Base-by-base conservation (phyloP, 768 basidiomycete species). In the Tulasnella sp. region DNA sequence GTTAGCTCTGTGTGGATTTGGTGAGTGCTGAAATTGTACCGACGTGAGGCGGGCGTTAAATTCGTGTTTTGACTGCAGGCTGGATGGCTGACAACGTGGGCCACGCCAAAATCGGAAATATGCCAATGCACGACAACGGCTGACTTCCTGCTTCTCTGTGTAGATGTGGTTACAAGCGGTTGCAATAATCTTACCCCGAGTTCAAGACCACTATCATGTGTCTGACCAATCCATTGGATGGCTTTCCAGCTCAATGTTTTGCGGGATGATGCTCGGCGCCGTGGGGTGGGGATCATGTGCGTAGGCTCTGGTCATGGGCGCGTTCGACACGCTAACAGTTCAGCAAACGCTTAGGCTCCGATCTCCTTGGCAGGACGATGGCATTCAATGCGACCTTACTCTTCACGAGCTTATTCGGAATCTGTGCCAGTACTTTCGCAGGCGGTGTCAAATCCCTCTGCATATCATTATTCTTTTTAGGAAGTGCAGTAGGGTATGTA, bases 181-280 rank as follows among this genome's bases (percentile, higher is more conserved):
- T 3, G 88, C 94, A 24, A 90, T 98, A 34, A 87, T 94, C 48
- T 76, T 99, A n/a, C 94, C 94, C n/a, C 78, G 94, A 49, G 85
- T 99, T 22, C 94, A 97, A 68, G 82, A 82, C 49, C 91, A 97
- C 68, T 99, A 84, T 70, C 72, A 76, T 65, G 80, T 92, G 79
- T 66, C 68, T 10, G 64, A 66, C 46, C 76, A 75, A 49, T 81
- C 80, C 63, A 87, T 93, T 50, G 94, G 92, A 22, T 69, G 78
- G 1, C 72, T 97, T 12, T 93, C 92, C 0, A 88, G 91, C 2
- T 83, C 86, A 2, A 92, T 90, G 80, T 92, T 92, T 67, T 82
- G 79, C 10, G 90, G 94, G n/a, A 98, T 98, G 94, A 96, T 97
- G 92, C 68, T 96, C 52, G 90, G 93, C 1, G 87, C 89, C 1